Conservation (phyloP, 2,329 filamentous ascomycete species). For the Fusarium proliferatum region DNA sequence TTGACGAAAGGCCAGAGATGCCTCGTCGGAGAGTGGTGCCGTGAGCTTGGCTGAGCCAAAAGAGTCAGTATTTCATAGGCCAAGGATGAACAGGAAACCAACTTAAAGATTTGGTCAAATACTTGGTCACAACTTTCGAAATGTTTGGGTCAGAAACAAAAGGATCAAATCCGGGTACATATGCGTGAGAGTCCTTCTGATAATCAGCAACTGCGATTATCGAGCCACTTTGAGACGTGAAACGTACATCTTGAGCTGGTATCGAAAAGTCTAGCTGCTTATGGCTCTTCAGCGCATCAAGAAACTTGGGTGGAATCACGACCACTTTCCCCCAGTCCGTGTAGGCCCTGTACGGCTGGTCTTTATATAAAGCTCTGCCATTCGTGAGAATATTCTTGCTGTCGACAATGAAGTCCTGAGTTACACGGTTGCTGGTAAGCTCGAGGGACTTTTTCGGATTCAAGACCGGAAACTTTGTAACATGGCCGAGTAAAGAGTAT, state of each 20-base stretch:
- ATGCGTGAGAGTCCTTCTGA: background rate
- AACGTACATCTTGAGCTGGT: background rate
- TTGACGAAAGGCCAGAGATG: background rate
- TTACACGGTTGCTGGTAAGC: background rate
- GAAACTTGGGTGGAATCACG: background rate
- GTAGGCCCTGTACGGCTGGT: background rate
- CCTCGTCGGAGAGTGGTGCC: background rate
- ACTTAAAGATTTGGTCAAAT: conserved; percentile 1
- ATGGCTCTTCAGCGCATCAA: background rate
- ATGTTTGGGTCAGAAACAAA: background rate
- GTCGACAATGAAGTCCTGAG: background rate
- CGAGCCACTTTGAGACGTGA: background rate
- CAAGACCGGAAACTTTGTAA: background rate
- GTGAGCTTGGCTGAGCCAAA: background rate
- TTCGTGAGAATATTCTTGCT: background rate
- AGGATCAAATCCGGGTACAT: background rate
- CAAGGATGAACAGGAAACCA: background rate
- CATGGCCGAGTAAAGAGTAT: background rate
- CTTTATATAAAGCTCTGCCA: background rate
- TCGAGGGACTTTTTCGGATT: conserved; percentile 2
- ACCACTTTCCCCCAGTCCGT: conserved; percentile 3
- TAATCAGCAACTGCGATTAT: background rate
- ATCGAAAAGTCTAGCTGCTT: background rate
- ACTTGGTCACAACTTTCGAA: background rate
- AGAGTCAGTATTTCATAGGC: background rate